These are phyloP conservation scores for Pythium rishiriense DNA, from an alignment of 352 stramenopile species.

Conservation along the genomic window DNA sequence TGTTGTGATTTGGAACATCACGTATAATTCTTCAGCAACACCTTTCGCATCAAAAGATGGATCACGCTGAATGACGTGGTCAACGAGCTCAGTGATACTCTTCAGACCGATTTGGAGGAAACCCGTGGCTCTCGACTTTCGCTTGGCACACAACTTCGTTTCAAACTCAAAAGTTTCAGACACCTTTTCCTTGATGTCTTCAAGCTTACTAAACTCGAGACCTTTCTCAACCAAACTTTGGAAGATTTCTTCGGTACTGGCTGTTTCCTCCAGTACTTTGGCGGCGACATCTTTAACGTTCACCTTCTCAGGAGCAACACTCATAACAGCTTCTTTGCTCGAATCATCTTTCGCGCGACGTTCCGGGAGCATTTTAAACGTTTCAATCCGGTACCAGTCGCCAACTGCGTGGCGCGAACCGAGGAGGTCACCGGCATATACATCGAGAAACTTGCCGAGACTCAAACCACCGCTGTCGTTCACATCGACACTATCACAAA, in stretches of 20 bases:
- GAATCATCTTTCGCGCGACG: conserved; percentile 32
- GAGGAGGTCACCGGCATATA: conserved; percentile 40
- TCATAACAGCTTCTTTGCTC: conserved; percentile 48
- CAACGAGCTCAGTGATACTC: conserved; percentile 43
- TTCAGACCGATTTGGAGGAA: conserved; percentile 43
- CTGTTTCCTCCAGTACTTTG: conserved; percentile 41
- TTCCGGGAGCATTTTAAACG: conserved; percentile 53
- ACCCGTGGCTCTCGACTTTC: conserved; percentile 29
- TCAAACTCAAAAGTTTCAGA: conserved; percentile 32
- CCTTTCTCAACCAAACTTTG: conserved; percentile 41
- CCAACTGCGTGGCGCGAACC: conserved; percentile 44
- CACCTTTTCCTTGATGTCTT: conserved; percentile 34
- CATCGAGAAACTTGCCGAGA: conserved; percentile 40
- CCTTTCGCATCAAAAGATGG: conserved; percentile 32
- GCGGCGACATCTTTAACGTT: conserved; percentile 47
- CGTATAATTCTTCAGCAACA: conserved; percentile 44
- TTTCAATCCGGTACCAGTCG: conserved; percentile 61
- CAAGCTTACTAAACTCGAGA: conserved; percentile 53
- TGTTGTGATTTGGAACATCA: conserved; percentile 47
- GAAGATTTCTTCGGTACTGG: conserved; percentile 51
- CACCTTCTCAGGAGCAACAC: conserved; percentile 48
- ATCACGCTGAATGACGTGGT: conserved; percentile 34
- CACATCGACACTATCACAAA: conserved; percentile 41
- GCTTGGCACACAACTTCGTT: conserved; percentile 31
- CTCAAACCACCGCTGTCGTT: conserved; percentile 38